Evolutionary conservation across 345 rosid genomes (phyloP).

Genomic region (Noccaea bulbosa): DNA sequence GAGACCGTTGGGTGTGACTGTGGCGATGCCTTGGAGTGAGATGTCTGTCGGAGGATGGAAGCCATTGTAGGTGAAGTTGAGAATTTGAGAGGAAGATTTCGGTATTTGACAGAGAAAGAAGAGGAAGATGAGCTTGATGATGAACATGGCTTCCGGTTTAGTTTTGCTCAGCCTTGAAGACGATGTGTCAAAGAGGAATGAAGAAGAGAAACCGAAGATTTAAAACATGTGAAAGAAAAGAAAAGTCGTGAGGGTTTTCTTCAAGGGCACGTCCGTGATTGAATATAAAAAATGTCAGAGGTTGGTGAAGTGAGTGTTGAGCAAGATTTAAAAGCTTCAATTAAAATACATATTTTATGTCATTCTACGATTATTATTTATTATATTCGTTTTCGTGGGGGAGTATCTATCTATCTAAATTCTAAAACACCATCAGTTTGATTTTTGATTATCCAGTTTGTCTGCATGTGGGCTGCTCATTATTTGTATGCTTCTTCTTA

Average conservation of each 20-base stretch:
- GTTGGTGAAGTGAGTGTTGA: slow-evolving; percentile 34
- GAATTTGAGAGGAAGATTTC: slow-evolving; percentile 36
- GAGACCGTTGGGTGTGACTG: slow-evolving; percentile 56
- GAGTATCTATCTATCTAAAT: no score
- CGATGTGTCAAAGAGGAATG: background rate
- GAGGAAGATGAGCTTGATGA: slow-evolving; percentile 35
- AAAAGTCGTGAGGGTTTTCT: slow-evolving; percentile 28
- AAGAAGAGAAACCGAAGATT: background rate
- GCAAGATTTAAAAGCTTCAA: slow-evolving; percentile 9
- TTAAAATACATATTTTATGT: background rate
- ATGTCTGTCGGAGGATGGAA: slow-evolving; percentile 39
- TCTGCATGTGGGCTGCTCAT: slow-evolving; percentile 35
- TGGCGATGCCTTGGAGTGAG: slow-evolving; percentile 60
- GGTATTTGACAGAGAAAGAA: slow-evolving; percentile 27
- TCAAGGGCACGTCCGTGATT: slow-evolving; percentile 24
- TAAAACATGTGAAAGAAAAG: slow-evolving; percentile 6
- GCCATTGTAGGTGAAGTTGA: slow-evolving; percentile 40
- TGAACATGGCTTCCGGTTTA: slow-evolving; percentile 38
- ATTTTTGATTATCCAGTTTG: slow-evolving; percentile 31
- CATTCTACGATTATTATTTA: slow-evolving; percentile 3
- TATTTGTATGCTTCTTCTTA: slow-evolving; percentile 12
- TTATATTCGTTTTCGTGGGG: slow-evolving; percentile 28
- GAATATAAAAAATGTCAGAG: slow-evolving; percentile 9
- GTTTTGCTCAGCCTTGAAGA: background rate
- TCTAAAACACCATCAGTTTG: slow-evolving; percentile 14